A percentile compares a stretch with the other conserved stretches of the same genome.
These are phyloP conservation scores for Tylopilus sp. DNA, from an alignment of 768 basidiomycete species.

Conservation along the genomic window DNA sequence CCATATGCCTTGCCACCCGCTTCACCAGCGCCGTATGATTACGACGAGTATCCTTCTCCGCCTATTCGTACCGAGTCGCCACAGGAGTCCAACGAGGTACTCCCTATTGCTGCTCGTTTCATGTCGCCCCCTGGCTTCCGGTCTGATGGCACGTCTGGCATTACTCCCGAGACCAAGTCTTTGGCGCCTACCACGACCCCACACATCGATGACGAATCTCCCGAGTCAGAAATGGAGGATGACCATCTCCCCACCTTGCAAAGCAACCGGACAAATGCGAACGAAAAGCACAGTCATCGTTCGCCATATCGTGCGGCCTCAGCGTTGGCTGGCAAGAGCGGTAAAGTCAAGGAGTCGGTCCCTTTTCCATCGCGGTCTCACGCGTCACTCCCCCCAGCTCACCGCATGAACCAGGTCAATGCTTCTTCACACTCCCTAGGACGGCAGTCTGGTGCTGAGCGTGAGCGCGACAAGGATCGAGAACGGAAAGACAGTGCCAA, in stretches of 20 bases:
- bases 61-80: constrained; percentile 56
- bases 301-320: constrained; percentile 67
- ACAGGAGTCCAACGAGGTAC: constrained; percentile 68
- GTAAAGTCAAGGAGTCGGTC: constrained; percentile 45
- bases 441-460: constrained; percentile 57
- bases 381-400: constrained; percentile 67
- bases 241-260: constrained; percentile 40
- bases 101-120: constrained; percentile 87
- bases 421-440: constrained; percentile 75
- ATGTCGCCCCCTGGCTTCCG: constrained; percentile 61
- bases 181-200: constrained; percentile 43
- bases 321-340: constrained; percentile 39
- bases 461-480: constrained; percentile 41
- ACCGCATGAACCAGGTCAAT: constrained; percentile 46
- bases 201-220: constrained; percentile 71
- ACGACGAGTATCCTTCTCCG: constrained; percentile 52
- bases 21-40: constrained; percentile 58
- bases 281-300: constrained; percentile 61
- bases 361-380: constrained; percentile 82
- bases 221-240: constrained; percentile 68
- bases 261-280: constrained; percentile 20
- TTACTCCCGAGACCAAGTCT: constrained; percentile 48
- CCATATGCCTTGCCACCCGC: constrained; percentile 52
- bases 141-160: constrained; percentile 41
- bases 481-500: constrained; percentile 45